Percentiles rank a stretch among this genome's conserved stretches.
Conservation (phyloP, 257 asterid species). For the Solanum tarapatanum region DNA sequence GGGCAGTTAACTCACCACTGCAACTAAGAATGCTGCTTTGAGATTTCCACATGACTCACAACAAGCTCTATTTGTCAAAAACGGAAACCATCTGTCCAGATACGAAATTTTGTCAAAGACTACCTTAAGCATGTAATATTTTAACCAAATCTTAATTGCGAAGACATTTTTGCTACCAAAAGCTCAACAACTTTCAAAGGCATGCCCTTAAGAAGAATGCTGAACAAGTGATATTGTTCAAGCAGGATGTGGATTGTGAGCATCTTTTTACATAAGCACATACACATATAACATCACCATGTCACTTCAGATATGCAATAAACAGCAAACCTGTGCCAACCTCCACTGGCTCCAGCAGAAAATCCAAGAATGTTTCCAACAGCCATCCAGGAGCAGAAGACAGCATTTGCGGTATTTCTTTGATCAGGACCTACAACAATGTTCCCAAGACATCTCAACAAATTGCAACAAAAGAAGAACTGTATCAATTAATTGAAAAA, state of each 20-base stretch:
- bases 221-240: background rate
- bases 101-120: background rate
- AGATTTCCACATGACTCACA: constrained; percentile 98
- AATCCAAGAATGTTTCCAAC: constrained; percentile 97
- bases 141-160: background rate
- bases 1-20: constrained; percentile 73
- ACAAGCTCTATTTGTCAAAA: constrained; percentile 85
- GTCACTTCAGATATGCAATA: constrained; percentile 3
- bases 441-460: background rate
- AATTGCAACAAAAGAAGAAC: background rate
- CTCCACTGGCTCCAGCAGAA: constrained; percentile 96
- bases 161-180: background rate
- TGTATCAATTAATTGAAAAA: background rate
- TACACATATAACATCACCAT: background rate
- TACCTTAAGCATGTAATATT: background rate
- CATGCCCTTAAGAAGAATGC: background rate
- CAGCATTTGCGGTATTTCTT: constrained; percentile 90
- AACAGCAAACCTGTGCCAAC: constrained; percentile 76
- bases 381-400: constrained; percentile 99
- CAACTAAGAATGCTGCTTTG: constrained; percentile 96
- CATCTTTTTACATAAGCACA: background rate
- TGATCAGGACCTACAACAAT: constrained; percentile 77
- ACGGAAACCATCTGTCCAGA: constrained; percentile 89
- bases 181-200: background rate
- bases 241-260: background rate